A percentile compares a stretch with the other conserved stretches of the same genome.
Conservation (phyloP, 192 early-diverging fungal species). For the Allomyces macrogynus region DNA sequence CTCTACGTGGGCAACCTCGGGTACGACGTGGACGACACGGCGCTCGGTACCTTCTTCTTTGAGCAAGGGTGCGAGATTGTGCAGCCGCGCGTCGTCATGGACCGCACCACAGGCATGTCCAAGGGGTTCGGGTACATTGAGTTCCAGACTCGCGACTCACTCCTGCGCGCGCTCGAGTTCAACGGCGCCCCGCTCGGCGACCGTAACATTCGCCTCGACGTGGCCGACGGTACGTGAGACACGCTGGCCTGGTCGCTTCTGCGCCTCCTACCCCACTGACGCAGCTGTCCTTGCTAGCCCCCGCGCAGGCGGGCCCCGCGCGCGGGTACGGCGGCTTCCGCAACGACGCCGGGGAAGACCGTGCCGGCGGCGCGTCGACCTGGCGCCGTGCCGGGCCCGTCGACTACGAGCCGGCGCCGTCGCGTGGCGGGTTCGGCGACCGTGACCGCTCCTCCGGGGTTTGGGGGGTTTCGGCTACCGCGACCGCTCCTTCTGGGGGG, state of each 20-base stretch:
- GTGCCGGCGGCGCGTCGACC: constrained; percentile 25
- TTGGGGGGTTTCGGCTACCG: constrained; percentile 17
- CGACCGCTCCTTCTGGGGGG: constrained; percentile 5
- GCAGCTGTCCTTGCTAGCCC: not conserved
- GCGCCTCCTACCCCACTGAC: not conserved
- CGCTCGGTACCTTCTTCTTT: not conserved
- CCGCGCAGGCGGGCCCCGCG: constrained; percentile 1
- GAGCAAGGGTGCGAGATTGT: constrained; percentile 20
- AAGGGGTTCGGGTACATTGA: constrained; percentile 95
- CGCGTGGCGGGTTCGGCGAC: constrained; percentile 17
- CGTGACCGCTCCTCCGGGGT: constrained; percentile 4
- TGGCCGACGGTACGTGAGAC: not conserved
- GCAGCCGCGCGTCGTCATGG: constrained; percentile 59
- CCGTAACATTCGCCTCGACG: constrained; percentile 4
- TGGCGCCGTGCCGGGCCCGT: constrained; percentile 27
- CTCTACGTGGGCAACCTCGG: not conserved
- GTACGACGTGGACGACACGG: not conserved
- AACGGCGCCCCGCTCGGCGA: constrained; percentile 16
- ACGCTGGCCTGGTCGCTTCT: no score
- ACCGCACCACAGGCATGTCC: constrained; percentile 51
- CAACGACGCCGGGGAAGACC: constrained; percentile 18
- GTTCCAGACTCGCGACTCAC: constrained; percentile 65
- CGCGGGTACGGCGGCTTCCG: constrained; percentile 7
- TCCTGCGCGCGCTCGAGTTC: constrained; percentile 55
- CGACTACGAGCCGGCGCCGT: constrained; percentile 16